Evolutionary conservation across 768 basidiomycete genomes (phyloP).

Genomic region (Gelatoporia subvermispora): DNA sequence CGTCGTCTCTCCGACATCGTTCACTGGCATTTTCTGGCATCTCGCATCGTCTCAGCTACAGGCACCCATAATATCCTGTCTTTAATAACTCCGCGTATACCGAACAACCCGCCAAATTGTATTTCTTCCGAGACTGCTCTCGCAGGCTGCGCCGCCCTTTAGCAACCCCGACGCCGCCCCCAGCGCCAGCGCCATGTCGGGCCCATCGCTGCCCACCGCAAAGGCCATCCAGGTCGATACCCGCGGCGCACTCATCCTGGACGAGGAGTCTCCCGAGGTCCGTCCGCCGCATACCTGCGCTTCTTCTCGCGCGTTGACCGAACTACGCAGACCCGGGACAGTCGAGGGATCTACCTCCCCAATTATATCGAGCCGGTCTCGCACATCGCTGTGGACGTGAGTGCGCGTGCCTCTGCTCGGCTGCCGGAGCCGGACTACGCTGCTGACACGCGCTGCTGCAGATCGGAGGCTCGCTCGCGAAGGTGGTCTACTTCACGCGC

Average conservation of each 20-base stretch:
- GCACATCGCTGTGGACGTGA: slow-evolving; percentile 94
- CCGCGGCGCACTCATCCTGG: slow-evolving; percentile 86
- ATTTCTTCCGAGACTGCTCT: too few species aligned
- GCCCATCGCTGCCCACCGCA: slow-evolving; percentile 71
- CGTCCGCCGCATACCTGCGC: neutral
- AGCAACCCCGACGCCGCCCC: too few species aligned
- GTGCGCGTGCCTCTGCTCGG: slow-evolving; percentile 31
- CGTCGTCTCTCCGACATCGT: too few species aligned
- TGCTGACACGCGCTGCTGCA: slow-evolving; percentile 28
- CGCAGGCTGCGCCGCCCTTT: too few species aligned
- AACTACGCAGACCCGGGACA: slow-evolving; percentile 74
- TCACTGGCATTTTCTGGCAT: too few species aligned
- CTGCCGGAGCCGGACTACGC: slow-evolving; percentile 9
- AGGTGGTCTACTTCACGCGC: slow-evolving; percentile 97
- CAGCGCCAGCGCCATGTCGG: slow-evolving; percentile 18
- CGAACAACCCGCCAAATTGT: too few species aligned
- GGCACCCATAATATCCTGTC: too few species aligned
- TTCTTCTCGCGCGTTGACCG: slow-evolving; percentile 7
- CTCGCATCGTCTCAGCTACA: too few species aligned
- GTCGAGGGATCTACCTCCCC: slow-evolving; percentile 94
- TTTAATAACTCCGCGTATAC: too few species aligned
- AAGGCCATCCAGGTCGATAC: slow-evolving; percentile 94
- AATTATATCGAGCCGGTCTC: slow-evolving; percentile 97
- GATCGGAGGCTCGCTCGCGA: slow-evolving; percentile 97
- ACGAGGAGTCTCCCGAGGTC: slow-evolving; percentile 93